Evolutionary conservation across 2,329 filamentous ascomycete genomes (phyloP).

Genomic region (Colletotrichum somersetense): DNA sequence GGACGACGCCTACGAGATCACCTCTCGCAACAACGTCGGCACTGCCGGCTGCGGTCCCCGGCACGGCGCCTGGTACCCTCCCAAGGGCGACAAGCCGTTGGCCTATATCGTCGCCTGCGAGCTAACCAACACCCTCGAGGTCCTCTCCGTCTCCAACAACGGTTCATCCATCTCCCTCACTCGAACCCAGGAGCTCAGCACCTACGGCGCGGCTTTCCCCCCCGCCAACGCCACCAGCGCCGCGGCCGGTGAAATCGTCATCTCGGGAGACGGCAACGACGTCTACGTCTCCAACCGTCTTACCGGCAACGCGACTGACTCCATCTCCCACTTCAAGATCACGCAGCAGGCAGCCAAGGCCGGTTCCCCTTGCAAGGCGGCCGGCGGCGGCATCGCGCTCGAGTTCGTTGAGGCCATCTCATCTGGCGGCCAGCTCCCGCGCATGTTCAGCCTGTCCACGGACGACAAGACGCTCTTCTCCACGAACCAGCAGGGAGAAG

Average conservation of each 20-base stretch:
- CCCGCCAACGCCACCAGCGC: conserved; percentile 54
- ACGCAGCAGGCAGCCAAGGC: conserved; percentile 43
- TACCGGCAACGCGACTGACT: conserved; percentile 59
- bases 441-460: conserved; percentile 60
- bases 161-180: conserved; percentile 53
- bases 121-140: conserved; percentile 58
- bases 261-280: conserved; percentile 57
- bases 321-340: conserved; percentile 60
- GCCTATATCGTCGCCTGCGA: conserved; percentile 64
- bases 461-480: conserved; percentile 56
- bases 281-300: conserved; percentile 66
- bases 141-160: conserved; percentile 57
- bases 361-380: conserved; percentile 44
- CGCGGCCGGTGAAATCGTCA: conserved; percentile 60
- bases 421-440: conserved; percentile 55
- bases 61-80: conserved; percentile 62
- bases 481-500: conserved; percentile 60
- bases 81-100: conserved; percentile 50
- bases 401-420: conserved; percentile 51
- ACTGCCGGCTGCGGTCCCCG: conserved; percentile 61
- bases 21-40: conserved; percentile 50
- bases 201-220: conserved; percentile 49
- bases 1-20: conserved; percentile 55
- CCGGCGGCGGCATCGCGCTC: conserved; percentile 49
- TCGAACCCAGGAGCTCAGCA: conserved; percentile 54